phyloP scores from a whole-genome alignment of 805 yeast species.

The Metschnikowia orientalis region DNA sequence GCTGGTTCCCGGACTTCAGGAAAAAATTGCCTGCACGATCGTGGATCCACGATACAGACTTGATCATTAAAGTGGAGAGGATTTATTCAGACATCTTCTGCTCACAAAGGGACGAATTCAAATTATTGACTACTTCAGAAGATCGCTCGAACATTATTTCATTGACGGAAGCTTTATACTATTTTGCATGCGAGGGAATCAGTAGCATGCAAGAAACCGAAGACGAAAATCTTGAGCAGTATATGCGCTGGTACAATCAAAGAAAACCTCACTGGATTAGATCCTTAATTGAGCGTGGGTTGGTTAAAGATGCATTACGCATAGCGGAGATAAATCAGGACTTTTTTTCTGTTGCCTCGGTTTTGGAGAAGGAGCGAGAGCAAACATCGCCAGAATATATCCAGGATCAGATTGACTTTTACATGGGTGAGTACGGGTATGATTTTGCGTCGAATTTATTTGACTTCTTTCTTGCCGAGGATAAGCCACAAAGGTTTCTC shows the following conservation, averaged over 20 bases:
- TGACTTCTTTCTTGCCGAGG: conserved; percentile 49
- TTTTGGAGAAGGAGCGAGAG: conserved; percentile 33
- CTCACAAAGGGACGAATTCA: conserved; percentile 7
- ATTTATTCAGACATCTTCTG: conserved; percentile 28
- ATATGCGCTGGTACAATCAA: conserved; percentile 30
- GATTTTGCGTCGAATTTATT: conserved; percentile 65
- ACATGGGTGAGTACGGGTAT: conserved; percentile 60
- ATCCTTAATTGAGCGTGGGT: conserved; percentile 46
- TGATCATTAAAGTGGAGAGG: conserved; percentile 38
- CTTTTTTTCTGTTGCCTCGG: conserved; percentile 56
- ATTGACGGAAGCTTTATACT: conserved; percentile 31
- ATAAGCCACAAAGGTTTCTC: conserved; percentile 51
- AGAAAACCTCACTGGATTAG: conserved; percentile 53
- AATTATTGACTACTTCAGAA: conserved; percentile 13
- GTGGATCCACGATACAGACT: conserved; percentile 48
- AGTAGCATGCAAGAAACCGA: conserved; percentile 28
- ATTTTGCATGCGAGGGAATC: conserved; percentile 33
- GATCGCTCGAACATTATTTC: conserved; percentile 21
- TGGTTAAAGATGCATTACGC: conserved; percentile 50
- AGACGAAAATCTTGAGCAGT: conserved; percentile 25
- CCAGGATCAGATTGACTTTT: conserved; percentile 38
- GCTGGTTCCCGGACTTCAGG: conserved; percentile 27
- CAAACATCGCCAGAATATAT: conserved; percentile 16
- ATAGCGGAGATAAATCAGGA: conserved; percentile 67
- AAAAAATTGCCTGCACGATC: too few species aligned